Evolutionary conservation across 306 rosid genomes (phyloP).

Genomic region (Delonix regia): DNA sequence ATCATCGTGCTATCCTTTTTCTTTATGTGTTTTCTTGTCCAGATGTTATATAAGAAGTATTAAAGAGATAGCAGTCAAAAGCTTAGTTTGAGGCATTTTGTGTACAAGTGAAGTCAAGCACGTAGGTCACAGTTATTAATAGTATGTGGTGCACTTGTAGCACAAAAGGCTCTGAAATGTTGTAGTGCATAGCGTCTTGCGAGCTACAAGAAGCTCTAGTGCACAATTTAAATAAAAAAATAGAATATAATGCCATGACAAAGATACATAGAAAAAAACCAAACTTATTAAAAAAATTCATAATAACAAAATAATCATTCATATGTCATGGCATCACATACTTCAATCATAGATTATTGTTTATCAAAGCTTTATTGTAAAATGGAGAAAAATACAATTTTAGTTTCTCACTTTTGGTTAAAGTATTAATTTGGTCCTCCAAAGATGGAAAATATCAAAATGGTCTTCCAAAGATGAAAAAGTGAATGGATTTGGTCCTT

Average conservation of each 20-base stretch:
- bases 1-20: neutral
- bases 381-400: too few species aligned
- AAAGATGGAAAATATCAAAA: too few species aligned
- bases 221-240: neutral
- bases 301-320: too few species aligned
- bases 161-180: neutral
- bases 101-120: neutral
- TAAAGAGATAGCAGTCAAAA: neutral
- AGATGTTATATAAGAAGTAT: neutral
- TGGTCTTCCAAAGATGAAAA: too few species aligned
- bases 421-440: too few species aligned
- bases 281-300: too few species aligned
- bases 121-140: neutral
- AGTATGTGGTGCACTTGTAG: neutral
- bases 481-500: too few species aligned
- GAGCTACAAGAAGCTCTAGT: neutral
- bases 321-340: too few species aligned
- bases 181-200: neutral
- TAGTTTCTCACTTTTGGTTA: too few species aligned
- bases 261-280: too few species aligned
- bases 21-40: neutral
- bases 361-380: too few species aligned
- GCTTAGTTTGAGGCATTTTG: neutral
- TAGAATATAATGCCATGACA: neutral
- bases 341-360: too few species aligned